Evolutionary conservation across 306 rosid genomes (phyloP), one percentile per base, ranked within the genome.

Genomic region (Delonix regia): DNA sequence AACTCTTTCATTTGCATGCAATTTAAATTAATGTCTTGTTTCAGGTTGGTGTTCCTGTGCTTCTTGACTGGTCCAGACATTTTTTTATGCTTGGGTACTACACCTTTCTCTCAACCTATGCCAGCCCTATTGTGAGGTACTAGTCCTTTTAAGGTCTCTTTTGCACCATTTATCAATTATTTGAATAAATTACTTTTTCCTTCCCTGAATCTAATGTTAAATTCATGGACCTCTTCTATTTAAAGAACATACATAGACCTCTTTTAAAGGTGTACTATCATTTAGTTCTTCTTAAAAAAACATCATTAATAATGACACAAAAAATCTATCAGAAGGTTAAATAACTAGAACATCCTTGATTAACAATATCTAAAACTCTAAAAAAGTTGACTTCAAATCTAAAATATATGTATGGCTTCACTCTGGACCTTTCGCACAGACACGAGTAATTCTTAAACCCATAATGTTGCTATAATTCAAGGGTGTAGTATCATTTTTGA

Each of bases 21-120:
- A n/a, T 56, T 11, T 39, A 22, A 80, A 57, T 47, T 64, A 49
- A 36, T 51, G 28, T 64, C 25, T 55, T 71, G 75, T 71, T 79
- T 80, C 85, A 92, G 98, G 99, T 91, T 63, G 99, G 98, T 64
- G 42, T 95, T 81, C 85, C 93, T 15, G 98, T 95, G 64, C 91
- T 95, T 74, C 75, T 95, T 33, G 98, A 92, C 70, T 95, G 99
- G 97, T 82, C 72, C n/a, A 87, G 87, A 75, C 97, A 92, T 84
- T 95, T 88, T 81, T 67, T 86, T 76, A 91, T 91, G 93, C 91
- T 92, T 60, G 98, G 98, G 3, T 89, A 68, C 81, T 92, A 90
- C 60, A 92, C 98, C 4, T 83, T 92, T 69, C 90, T 95, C 79
- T 85, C 94, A 2, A 88, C 88, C 73, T 85, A 87, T 83, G 87